Conservation (phyloP, 371 early-diverging fungal species). For the Blastocladiella emersonii region DNA sequence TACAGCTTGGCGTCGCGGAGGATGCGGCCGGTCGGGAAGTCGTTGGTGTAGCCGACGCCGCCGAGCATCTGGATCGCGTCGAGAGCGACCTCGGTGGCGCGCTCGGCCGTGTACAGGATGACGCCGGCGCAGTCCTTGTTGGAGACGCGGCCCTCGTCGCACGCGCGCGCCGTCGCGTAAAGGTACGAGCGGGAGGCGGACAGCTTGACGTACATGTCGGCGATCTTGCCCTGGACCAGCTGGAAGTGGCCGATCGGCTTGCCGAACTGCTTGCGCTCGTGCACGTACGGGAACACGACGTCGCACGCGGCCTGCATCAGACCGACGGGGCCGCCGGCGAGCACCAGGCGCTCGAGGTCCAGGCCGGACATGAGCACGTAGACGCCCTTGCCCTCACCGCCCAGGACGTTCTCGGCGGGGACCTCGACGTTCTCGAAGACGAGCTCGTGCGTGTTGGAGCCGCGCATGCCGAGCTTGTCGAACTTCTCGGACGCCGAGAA, state of each 20-base stretch:
- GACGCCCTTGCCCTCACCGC: conserved; percentile 76
- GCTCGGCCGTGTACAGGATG: conserved; percentile 88
- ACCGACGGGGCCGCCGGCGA: conserved; percentile 88
- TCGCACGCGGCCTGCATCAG: conserved; percentile 87
- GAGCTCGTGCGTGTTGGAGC: conserved; percentile 89
- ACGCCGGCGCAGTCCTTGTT: conserved; percentile 86
- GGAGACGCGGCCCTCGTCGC: conserved; percentile 47
- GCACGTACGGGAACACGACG: conserved; percentile 68
- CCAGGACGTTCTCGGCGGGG: conserved; percentile 82
- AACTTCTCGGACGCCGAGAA: conserved; percentile 79
- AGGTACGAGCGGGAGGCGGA: conserved; percentile 82
- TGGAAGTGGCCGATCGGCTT: conserved; percentile 80
- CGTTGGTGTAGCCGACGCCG: conserved; percentile 94
- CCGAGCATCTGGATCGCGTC: conserved; percentile 90
- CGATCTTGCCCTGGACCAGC: conserved; percentile 56
- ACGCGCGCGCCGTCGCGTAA: conserved; percentile 81
- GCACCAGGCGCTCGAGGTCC: conserved; percentile 81
- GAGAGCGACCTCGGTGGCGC: conserved; percentile 86
- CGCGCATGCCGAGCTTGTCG: conserved; percentile 96
- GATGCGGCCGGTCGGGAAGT: conserved; percentile 84
- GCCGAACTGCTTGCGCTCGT: conserved; percentile 80
- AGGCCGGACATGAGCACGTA: conserved; percentile 94
- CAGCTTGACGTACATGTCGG: conserved; percentile 94
- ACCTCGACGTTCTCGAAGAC: conserved; percentile 89
- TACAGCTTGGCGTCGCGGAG: conserved; percentile 93